Evolutionary conservation across 2,329 filamentous ascomycete genomes (phyloP), one percentile per base, ranked within the genome.

Genomic region (Cercospora sp.): DNA sequence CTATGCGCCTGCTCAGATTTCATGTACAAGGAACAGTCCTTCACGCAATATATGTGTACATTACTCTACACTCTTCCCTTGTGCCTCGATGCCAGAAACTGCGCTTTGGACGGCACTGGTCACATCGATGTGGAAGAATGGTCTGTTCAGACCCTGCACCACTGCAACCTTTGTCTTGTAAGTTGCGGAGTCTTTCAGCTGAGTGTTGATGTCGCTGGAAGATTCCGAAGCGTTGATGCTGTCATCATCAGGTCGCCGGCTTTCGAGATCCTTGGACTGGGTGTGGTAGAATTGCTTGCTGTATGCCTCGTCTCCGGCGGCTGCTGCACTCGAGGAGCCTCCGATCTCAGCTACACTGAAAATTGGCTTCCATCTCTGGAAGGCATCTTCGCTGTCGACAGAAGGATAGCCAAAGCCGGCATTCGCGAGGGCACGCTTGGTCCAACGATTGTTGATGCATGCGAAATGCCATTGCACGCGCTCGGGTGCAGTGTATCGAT

Each of bases 381-480:
- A 86, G 6, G 84, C 79, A 13, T 76, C 78, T 65, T 80, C 82
- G 6, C 83, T 83, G 12, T 82, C 75, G 0, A 85, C 81, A 0
- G 88, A 88, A 2, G 93, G 93, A 77, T 91, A 93, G 1, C 94
- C 94, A 76, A 98, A 98, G 12, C 94, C 94, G 26, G 91, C 94
- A 1, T 91, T 88, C 3, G 90, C 90, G 53, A 98, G 88, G 4
- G 92, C 94, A 34, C 93, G 91, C 83, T 97, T 97, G 26, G 93
- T 94, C 94, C 94, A 97, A 66, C 92, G 88, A 83, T 95, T 97
- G 82, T 90, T 93, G 82, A 98, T 91, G 80, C 89, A 91, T n/a
- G 94, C 92, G 71, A 98, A 90, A 80, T 98, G 95, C 94, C 94
- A 98, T 78, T 97, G 93, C 4, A 98, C 94, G 2, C 86, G 84